A percentile compares a stretch with the other conserved stretches of the same genome.
phyloP scores from a whole-genome alignment of 2,329 filamentous ascomycete genomes.

The Paradendryphiella salina region DNA sequence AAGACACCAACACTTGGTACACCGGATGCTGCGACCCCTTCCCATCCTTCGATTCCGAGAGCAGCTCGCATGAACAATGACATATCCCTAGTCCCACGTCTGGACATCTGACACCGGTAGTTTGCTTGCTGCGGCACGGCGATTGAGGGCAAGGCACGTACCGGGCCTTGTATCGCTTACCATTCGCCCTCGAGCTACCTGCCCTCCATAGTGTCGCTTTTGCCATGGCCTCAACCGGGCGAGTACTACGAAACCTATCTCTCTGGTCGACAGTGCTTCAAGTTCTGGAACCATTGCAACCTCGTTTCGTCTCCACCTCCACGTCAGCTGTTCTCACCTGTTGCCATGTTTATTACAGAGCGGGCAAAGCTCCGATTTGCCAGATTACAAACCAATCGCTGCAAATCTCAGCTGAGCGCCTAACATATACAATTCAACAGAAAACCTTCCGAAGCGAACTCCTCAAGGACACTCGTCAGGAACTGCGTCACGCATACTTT shows the following conservation, averaged over 20 bases:
- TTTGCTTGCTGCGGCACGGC: conserved; percentile 17
- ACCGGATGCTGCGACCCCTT: conserved; percentile 6
- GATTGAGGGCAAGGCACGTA: conserved; percentile 38
- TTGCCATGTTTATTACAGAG: conserved; percentile 8
- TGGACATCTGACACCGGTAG: conserved; percentile 14
- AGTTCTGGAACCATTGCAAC: conserved; percentile 25
- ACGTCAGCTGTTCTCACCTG: conserved; percentile 25
- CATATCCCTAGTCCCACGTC: conserved; percentile 6
- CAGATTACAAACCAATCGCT: neutral
- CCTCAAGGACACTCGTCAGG: neutral
- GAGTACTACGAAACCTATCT: conserved; percentile 25
- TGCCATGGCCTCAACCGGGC: conserved; percentile 9
- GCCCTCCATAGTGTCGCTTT: conserved; percentile 6
- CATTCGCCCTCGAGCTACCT: conserved; percentile 5
- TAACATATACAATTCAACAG: conserved; percentile 9
- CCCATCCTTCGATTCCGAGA: neutral
- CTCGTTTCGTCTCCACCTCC: conserved; percentile 21
- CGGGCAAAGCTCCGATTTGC: conserved; percentile 12
- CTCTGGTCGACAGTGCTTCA: conserved; percentile 15
- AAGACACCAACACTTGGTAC: conserved; percentile 11
- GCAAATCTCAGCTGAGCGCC: conserved; percentile 9
- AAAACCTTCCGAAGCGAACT: neutral
- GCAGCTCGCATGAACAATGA: conserved; percentile 6
- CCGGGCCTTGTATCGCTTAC: conserved; percentile 8
- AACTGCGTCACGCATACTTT: neutral